Evolutionary conservation across 164 flowering plant genomes (phyloP).

Genomic region (Sedum album): DNA sequence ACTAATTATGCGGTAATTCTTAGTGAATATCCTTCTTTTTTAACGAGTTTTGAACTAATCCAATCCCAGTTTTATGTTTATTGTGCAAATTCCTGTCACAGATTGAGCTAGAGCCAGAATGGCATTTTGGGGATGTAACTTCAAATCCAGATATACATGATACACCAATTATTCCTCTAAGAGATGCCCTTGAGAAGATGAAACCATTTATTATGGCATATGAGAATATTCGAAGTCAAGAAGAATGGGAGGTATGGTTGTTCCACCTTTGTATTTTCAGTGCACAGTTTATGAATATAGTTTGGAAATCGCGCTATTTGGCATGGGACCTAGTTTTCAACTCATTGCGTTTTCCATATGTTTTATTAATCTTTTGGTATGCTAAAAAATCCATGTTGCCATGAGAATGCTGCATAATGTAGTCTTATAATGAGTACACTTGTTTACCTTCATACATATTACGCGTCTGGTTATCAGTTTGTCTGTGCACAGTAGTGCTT

Average conservation of each 20-base stretch:
- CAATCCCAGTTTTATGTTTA: neutral
- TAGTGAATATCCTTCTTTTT: neutral
- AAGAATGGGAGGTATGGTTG: constrained; percentile 81
- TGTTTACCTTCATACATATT: neutral
- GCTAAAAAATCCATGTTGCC: neutral
- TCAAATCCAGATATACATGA: constrained; percentile 83
- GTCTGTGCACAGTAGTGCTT: neutral
- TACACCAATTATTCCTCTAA: constrained; percentile 65
- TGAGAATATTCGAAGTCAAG: constrained; percentile 66
- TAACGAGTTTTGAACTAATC: neutral
- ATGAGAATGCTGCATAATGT: neutral
- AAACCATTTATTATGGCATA: constrained; percentile 86
- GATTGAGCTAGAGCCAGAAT: constrained; percentile 89
- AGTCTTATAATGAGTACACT: neutral
- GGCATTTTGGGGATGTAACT: constrained; percentile 59
- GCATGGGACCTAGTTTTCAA: neutral
- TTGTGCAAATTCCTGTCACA: constrained; percentile 19
- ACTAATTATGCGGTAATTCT: constrained; percentile 51
- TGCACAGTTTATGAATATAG: neutral
- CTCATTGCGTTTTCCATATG: neutral
- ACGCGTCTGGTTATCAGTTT: neutral
- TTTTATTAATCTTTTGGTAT: neutral
- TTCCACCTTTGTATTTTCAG: neutral
- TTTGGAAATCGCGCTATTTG: neutral
- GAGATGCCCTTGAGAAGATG: constrained; percentile 71